A percentile compares a stretch with the other conserved stretches of the same genome.
Evolutionary conservation across 1,139 yeast genomes (phyloP).

Genomic region (Casaregolazyma suthepensis): DNA sequence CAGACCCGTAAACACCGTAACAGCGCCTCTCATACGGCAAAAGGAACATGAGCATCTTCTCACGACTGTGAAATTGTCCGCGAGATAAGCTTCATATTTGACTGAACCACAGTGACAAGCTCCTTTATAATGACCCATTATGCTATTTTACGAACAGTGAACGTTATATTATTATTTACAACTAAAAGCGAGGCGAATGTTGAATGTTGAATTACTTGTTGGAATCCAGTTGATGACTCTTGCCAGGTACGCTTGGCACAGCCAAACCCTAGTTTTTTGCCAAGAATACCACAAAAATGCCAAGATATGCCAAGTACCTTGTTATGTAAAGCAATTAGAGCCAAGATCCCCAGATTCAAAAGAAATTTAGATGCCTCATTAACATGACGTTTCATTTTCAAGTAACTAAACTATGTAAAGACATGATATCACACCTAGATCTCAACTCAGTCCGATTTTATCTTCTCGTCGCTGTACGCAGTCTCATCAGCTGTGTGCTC

Average conservation of each 20-base stretch:
- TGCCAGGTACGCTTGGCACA: neutral
- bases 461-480: neutral
- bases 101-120: neutral
- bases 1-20: neutral
- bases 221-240: neutral
- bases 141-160: neutral
- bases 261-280: neutral
- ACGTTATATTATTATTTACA: too few species aligned
- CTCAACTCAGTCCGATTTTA: neutral
- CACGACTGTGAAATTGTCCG: neutral
- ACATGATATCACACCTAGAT: neutral
- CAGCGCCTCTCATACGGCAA: neutral
- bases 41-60: neutral
- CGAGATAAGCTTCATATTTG: neutral
- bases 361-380: neutral
- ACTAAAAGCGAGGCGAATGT: too few species aligned
- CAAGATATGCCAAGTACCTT: neutral
- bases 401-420: neutral
- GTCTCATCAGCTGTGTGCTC: neutral
- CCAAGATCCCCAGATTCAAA: neutral
- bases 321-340: neutral
- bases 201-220: neutral
- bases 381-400: neutral
- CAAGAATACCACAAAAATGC: neutral
- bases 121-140: neutral